Evolutionary conservation across 306 rosid species (phyloP).

Genomic region (Crotalaria pallida): DNA sequence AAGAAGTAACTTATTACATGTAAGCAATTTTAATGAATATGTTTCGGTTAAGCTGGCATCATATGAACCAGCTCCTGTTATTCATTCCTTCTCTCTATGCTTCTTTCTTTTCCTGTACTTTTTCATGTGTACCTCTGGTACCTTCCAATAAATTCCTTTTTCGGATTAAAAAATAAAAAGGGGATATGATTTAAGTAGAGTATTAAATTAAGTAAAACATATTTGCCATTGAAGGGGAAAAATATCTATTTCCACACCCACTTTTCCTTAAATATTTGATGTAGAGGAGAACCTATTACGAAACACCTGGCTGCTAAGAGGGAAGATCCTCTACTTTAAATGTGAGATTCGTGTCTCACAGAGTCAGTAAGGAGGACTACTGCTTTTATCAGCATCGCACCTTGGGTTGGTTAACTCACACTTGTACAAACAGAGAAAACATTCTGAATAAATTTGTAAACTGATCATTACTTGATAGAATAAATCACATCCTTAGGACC

Average conservation of each 20-base stretch:
- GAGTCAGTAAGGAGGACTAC: neutral
- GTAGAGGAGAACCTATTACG: no score
- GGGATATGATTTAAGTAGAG: neutral
- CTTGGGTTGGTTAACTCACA: neutral
- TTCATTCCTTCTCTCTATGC: no score
- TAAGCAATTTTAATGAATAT: neutral
- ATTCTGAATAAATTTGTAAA: constrained; percentile 10
- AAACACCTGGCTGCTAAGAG: neutral
- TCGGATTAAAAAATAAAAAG: no score
- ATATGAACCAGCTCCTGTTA: no score
- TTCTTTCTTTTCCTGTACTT: no score
- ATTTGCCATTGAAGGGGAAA: neutral
- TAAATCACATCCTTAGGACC: neutral
- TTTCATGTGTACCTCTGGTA: no score
- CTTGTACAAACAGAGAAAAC: neutral
- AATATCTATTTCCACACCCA: neutral
- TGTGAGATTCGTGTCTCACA: neutral
- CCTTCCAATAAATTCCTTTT: no score
- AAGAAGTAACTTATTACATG: neutral
- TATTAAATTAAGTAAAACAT: neutral
- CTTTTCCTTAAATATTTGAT: neutral
- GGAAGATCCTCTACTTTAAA: neutral
- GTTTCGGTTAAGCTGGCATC: no score
- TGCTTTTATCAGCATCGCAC: neutral
- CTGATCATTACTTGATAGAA: neutral